These are phyloP conservation scores for Gossypioides kirkii DNA, from an alignment of 345 rosid species.

Conservation along the genomic window DNA sequence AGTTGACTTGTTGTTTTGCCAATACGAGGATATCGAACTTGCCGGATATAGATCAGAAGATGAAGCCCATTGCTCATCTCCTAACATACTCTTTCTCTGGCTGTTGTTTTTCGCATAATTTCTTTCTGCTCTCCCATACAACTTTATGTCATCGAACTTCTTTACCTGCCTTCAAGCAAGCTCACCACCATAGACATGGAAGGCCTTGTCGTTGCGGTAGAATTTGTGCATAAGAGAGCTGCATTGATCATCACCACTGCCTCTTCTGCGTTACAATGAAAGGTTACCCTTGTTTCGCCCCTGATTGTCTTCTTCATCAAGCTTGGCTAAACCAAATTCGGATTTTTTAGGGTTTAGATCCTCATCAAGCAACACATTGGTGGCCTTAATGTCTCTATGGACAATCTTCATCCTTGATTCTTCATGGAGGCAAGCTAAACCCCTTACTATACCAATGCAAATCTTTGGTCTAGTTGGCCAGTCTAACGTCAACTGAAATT, in stretches of 20 bases:
- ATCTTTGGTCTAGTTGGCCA: constrained; percentile 42
- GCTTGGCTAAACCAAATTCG: constrained; percentile 52
- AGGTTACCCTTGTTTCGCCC: constrained; percentile 33
- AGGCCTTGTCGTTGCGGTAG: constrained; percentile 36
- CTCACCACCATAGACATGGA: constrained; percentile 52
- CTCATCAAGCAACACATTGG: constrained; percentile 41
- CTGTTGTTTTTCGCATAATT: constrained; percentile 3
- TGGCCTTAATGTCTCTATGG: constrained; percentile 52
- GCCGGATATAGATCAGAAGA: too few relatives aligned
- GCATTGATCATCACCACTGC: constrained; percentile 39
- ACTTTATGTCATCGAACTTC: not conserved
- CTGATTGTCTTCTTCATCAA: constrained; percentile 38
- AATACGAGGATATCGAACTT: too few relatives aligned
- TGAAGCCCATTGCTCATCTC: constrained; percentile 8
- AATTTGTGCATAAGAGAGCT: constrained; percentile 42
- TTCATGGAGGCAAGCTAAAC: constrained; percentile 51
- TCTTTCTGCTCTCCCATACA: not conserved
- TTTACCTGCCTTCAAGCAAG: constrained; percentile 42
- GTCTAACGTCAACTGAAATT: constrained; percentile 24
- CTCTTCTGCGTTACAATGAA: constrained; percentile 36
- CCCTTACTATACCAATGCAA: constrained; percentile 53
- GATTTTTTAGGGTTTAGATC: constrained; percentile 47
- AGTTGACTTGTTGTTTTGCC: too few relatives aligned
- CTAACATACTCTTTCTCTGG: constrained; percentile 15
- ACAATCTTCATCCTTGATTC: constrained; percentile 45